Base-by-base conservation (phyloP, 2,329 filamentous ascomycete genomes). In the Pseudogymnoascus sp. region DNA sequence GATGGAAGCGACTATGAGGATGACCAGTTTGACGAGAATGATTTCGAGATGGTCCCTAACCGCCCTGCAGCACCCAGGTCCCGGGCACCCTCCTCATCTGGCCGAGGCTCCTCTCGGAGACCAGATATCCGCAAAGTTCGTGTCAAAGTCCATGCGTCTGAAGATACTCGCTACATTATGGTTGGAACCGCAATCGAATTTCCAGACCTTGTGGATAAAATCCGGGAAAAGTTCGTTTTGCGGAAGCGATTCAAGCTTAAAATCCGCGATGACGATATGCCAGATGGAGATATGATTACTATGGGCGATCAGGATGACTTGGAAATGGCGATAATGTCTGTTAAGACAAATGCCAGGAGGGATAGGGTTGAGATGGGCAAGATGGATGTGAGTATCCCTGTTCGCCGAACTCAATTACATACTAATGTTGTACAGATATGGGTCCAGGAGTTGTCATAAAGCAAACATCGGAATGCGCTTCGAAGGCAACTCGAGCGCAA, bases 291-390 rank as follows among this genome's bases (percentile, higher is more conserved):
- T 72, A 93, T 97, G 89, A 96, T 99, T 72, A 97, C 93, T 34
- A 89, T 99, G 85, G 92, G 89, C 31, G 95, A 99, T 75, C 91
- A 97, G 75, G 95, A 99, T 72, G 95, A 99, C 78, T 77, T 97
- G 66, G 93, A 97, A 60, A 90, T 97, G 86, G 87, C 91, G 28
- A 82, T 97, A 62, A 83, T 84, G 74, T 83, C 80, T 56, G 87
- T 88, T 5, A 90, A 86, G 75, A 83, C 83, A 60, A 78, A 79
- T 64, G 92, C 89, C 59, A 85, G 81, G 76, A 89, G 84, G 75
- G 89, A 93, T 73, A 84, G 87, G 70, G 81, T 83, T 66, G 93
- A 96, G 67, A 89, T 92, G 79, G 92, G 90, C 61, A 97, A 96
- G 83, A 87, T 97, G 86, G 95, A 97, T 85, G 91, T 97, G 76